phyloP scores from a whole-genome alignment of 352 stramenopile species.

The Lagenidium giganteum region DNA sequence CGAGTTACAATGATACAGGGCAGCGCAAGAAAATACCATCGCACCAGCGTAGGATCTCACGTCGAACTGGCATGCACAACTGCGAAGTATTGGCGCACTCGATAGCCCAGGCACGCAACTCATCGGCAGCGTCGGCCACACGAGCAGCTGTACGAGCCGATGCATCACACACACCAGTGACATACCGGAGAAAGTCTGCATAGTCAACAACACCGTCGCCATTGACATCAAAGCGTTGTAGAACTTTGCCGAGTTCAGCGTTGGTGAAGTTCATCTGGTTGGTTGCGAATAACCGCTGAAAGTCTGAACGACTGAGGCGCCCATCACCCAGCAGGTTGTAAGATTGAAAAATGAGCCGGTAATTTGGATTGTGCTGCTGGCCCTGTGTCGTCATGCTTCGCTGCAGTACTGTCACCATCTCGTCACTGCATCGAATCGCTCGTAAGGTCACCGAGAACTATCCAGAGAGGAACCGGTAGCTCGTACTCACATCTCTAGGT shows the following conservation, averaged over 20 bases:
- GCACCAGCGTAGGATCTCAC: too few relatives aligned
- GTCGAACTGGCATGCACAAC: too few relatives aligned
- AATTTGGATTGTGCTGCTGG: slow-evolving; percentile 59
- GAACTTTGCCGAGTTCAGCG: slow-evolving; percentile 67
- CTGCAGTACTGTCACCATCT: slow-evolving; percentile 55
- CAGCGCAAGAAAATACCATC: too few relatives aligned
- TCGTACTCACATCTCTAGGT: slow-evolving; percentile 68
- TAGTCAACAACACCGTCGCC: slow-evolving; percentile 75
- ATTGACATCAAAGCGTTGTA: slow-evolving; percentile 78
- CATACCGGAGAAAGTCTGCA: slow-evolving; percentile 69
- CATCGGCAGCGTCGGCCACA: slow-evolving; percentile 57
- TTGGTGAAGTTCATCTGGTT: slow-evolving; percentile 74
- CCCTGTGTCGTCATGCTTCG: slow-evolving; percentile 62
- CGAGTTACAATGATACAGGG: too few relatives aligned
- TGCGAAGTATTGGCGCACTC: too few relatives aligned
- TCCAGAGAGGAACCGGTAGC: too few relatives aligned
- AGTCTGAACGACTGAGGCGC: slow-evolving; percentile 59
- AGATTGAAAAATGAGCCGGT: slow-evolving; percentile 70
- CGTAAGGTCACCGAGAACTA: neutral
- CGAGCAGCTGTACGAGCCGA: slow-evolving; percentile 41
- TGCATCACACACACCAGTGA: slow-evolving; percentile 69
- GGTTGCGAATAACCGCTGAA: slow-evolving; percentile 59
- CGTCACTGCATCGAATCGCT: slow-evolving; percentile 39
- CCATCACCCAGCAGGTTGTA: slow-evolving; percentile 70
- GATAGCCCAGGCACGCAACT: slow-evolving; percentile 61